These are phyloP conservation scores for Byssothecium circinans DNA, from an alignment of 2,329 filamentous ascomycete genomes.

Conservation along the genomic window DNA sequence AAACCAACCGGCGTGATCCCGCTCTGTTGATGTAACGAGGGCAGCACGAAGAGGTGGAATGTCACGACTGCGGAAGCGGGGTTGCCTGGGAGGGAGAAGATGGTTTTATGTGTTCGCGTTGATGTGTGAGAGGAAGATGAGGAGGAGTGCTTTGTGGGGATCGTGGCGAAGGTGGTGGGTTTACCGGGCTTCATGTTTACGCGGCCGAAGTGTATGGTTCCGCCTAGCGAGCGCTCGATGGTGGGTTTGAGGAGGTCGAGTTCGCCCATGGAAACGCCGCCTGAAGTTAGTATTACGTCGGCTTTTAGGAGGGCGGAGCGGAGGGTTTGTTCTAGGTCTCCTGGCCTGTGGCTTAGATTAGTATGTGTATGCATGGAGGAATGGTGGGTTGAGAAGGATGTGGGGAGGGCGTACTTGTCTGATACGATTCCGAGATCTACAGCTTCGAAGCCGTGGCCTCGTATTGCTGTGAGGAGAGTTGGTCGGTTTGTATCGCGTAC, in stretches of 20 bases:
- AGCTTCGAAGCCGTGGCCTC: conserved; percentile 73
- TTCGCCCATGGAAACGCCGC: conserved; percentile 97
- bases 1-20: conserved; percentile 71
- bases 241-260: conserved; percentile 95
- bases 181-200: conserved; percentile 99
- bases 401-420: conserved; percentile 56
- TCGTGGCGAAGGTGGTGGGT: conserved; percentile 92
- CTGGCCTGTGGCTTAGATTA: conserved; percentile 53
- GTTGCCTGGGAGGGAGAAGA: conserved; percentile 93
- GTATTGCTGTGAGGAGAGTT: conserved; percentile 76
- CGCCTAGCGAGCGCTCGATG: conserved; percentile 84
- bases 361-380: neutral
- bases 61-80: conserved; percentile 92
- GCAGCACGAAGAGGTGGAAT: conserved; percentile 90
- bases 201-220: conserved; percentile 93
- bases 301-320: conserved; percentile 72
- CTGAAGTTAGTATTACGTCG: conserved; percentile 87
- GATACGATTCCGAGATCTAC: conserved; percentile 84
- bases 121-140: no score
- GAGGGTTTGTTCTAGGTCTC: conserved; percentile 74
- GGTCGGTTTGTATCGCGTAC: conserved; percentile 93
- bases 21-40: conserved; percentile 74
- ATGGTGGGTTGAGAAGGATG: neutral
- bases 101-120: conserved; percentile 64
- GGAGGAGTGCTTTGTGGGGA: conserved; percentile 61